Conservation (phyloP, 495 filamentous ascomycete genomes). For the Hypoxylon intermedium region DNA sequence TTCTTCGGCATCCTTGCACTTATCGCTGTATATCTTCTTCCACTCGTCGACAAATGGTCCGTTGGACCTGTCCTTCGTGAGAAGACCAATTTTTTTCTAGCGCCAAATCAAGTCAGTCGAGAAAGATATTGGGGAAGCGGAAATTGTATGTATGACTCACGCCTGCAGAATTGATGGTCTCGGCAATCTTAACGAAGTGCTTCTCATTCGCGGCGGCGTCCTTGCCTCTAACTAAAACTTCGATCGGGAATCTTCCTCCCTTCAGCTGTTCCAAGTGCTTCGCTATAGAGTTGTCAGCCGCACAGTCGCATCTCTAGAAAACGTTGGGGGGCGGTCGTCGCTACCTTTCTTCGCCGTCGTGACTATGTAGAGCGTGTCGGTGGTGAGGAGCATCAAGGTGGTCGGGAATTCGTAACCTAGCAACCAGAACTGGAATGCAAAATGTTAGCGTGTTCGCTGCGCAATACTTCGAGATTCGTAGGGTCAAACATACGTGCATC, state of each 20-base stretch:
- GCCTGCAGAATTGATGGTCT: slow-evolving; percentile 85
- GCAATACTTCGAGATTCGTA: neutral
- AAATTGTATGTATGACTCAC: slow-evolving; percentile 61
- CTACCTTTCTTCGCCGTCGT: slow-evolving; percentile 97
- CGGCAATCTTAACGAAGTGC: slow-evolving; percentile 79
- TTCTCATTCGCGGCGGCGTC: slow-evolving; percentile 87
- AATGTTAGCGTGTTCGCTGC: slow-evolving; percentile 14
- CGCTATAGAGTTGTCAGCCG: slow-evolving; percentile 59
- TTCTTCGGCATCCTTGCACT: slow-evolving; percentile 84
- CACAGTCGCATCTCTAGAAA: slow-evolving; percentile 19
- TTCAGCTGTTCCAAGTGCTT: slow-evolving; percentile 93
- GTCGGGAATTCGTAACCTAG: slow-evolving; percentile 98
- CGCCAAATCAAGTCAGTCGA: slow-evolving; percentile 1
- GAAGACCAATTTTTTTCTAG: slow-evolving; percentile 85
- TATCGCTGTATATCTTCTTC: slow-evolving; percentile 78
- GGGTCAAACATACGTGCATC: slow-evolving; percentile 76
- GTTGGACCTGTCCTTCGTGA: slow-evolving; percentile 80
- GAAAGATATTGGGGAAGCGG: neutral
- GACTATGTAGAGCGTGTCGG: slow-evolving; percentile 84
- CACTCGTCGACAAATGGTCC: slow-evolving; percentile 96
- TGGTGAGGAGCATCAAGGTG: slow-evolving; percentile 88
- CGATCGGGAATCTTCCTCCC: slow-evolving; percentile 86
- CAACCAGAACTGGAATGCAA: slow-evolving; percentile 86
- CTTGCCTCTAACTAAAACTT: slow-evolving; percentile 88
- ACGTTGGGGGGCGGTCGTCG: slow-evolving; percentile 16